Base-by-base conservation (phyloP, 495 filamentous ascomycete genomes). In the Tuber brumale region DNA sequence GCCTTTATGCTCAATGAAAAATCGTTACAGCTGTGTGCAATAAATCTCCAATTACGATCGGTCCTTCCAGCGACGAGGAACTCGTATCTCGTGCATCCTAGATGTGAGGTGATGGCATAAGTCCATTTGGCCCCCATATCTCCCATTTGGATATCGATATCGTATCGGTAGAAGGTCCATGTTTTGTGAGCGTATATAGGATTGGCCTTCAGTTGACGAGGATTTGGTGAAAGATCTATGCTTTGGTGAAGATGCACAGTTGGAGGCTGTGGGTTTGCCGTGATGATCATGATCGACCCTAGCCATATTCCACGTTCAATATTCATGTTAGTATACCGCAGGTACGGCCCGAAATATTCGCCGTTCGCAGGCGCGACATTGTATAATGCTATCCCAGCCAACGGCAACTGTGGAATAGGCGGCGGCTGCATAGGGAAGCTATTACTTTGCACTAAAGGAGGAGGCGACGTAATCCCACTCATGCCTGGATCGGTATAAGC, bases 341-440 rank as follows among this genome's bases (percentile, higher is more conserved):
- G 87, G 83, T 97, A 98, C 0, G 95, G 95, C 1, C 95, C 95
- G 84, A 99, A 98, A 83, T 98, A 99, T 23, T 98, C 95, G n/a
- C 94, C 94, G 76, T 99, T 99, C 2, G 93, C 96, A 7, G 95
- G 94, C 70, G 91, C 90, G 71, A 97, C 89, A 81, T 95, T 97
- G 85, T 97, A 99, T 85, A 96, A 86, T 75, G 97, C 94, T 5
- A 99, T 90, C 3, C 95, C 95, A 51, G 92, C 91, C 75, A 86
- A 90, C 18, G 95, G 95, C 1, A 95, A 94, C 1, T 95, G 95
- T 93, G 5, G 90, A 89, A 80, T 96, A 94, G 19, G 92, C 93
- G 35, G 89, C 86, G 35, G 89, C 86, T 23, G 88, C 86, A 12
- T 88, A 88, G 35, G 94, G 90, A 51, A 91, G 44, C 27, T 75